phyloP scores from a whole-genome alignment of 139 green algal species.

The Chlorella sp. region DNA sequence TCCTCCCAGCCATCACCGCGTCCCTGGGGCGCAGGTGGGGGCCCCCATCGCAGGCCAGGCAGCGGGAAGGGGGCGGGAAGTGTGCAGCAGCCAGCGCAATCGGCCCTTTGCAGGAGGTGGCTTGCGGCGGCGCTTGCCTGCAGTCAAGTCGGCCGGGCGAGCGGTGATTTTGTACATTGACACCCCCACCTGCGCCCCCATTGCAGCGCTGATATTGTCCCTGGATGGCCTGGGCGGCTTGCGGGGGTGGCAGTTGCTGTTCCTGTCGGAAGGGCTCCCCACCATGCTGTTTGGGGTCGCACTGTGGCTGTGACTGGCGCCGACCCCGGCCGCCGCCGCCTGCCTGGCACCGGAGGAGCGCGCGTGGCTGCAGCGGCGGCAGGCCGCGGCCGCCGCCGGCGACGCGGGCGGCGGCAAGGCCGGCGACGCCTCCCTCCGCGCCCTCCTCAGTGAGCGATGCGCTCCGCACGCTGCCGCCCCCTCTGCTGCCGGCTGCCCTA shows the following conservation, averaged over 20 bases:
- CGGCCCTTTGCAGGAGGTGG: too few relatives aligned
- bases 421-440: background rate
- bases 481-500: background rate
- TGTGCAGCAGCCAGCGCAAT: too few relatives aligned
- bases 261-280: constrained; percentile 61
- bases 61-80: too few relatives aligned
- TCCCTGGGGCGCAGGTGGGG: too few relatives aligned
- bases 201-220: constrained; percentile 66
- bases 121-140: too few relatives aligned
- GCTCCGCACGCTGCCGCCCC: background rate
- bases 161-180: too few relatives aligned
- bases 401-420: background rate
- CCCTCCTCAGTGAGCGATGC: background rate
- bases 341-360: constrained; percentile 57
- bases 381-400: background rate
- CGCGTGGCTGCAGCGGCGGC: constrained; percentile 28
- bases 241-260: constrained; percentile 78
- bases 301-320: constrained; percentile 32
- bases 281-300: constrained; percentile 44
- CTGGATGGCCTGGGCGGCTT: constrained; percentile 66
- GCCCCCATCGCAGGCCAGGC: too few relatives aligned
- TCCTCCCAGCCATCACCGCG: too few relatives aligned
- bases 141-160: too few relatives aligned
- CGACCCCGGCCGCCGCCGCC: constrained; percentile 32
- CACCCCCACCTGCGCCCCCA: constrained; percentile 38